phyloP scores from a whole-genome alignment of 352 stramenopile genomes.

The Hyaloperonospora brassicae region DNA sequence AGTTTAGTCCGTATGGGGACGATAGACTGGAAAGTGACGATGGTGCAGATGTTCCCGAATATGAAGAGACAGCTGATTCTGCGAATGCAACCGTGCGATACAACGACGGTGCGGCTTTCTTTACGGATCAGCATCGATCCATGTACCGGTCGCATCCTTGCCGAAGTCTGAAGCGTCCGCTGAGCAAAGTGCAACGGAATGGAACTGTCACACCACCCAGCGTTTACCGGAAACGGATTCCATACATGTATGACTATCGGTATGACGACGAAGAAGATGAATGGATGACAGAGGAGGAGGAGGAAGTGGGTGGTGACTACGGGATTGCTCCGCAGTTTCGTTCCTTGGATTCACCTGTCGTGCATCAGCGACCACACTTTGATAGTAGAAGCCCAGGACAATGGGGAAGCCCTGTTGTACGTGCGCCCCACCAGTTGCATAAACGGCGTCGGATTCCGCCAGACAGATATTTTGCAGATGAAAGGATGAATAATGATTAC shows the following conservation, averaged over 20 bases:
- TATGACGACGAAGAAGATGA: constrained; percentile 28
- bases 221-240: constrained; percentile 27
- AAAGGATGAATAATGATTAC: constrained; percentile 6
- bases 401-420: constrained; percentile 16
- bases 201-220: constrained; percentile 7
- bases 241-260: constrained; percentile 32
- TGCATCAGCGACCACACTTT: constrained; percentile 17
- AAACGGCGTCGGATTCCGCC: constrained; percentile 25
- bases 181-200: constrained; percentile 18
- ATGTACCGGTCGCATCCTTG: constrained; percentile 10
- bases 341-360: constrained; percentile 15
- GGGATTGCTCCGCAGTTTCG: constrained; percentile 16
- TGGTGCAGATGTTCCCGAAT: constrained; percentile 3
- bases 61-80: constrained; percentile 1
- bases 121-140: constrained; percentile 8
- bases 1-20: constrained; percentile 16
- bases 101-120: too few relatives aligned
- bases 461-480: constrained; percentile 4
- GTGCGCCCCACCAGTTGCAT: constrained; percentile 11
- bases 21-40: constrained; percentile 6
- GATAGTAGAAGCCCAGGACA: constrained; percentile 19
- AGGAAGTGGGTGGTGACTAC: constrained; percentile 21
- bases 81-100: too few relatives aligned
- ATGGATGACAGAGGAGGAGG: constrained; percentile 32
- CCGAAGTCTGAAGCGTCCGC: constrained; percentile 21